Evolutionary conservation across 352 stramenopile species (phyloP).

Genomic region (Globisporangium apiculatum): DNA sequence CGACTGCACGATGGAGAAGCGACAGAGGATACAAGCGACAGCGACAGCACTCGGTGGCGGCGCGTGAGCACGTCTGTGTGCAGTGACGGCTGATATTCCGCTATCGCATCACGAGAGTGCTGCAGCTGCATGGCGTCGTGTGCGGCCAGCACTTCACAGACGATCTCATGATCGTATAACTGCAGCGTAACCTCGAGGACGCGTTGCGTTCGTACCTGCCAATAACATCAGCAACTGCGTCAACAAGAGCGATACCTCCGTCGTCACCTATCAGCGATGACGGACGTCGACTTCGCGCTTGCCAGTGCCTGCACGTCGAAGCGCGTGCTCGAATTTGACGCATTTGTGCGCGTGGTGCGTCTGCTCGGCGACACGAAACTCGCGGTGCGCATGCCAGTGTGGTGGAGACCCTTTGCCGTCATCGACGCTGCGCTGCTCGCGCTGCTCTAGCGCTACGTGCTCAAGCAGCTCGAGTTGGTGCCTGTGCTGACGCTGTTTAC

Average conservation of each 20-base stretch:
- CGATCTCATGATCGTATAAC: slow-evolving; percentile 26
- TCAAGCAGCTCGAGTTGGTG: slow-evolving; percentile 22
- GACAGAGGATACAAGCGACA: slow-evolving; percentile 20
- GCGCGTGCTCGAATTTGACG: slow-evolving; percentile 28
- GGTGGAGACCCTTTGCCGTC: slow-evolving; percentile 41
- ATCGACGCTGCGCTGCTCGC: slow-evolving; percentile 30
- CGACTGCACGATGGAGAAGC: no score
- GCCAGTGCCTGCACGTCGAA: slow-evolving; percentile 47
- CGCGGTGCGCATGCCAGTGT: slow-evolving; percentile 16
- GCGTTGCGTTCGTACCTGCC: slow-evolving; percentile 4
- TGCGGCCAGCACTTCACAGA: slow-evolving; percentile 38
- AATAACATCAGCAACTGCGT: not conserved
- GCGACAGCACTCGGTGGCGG: slow-evolving; percentile 15
- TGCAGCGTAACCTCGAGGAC: slow-evolving; percentile 8
- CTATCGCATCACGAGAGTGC: slow-evolving; percentile 9
- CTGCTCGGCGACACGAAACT: slow-evolving; percentile 29
- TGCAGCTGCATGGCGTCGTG: slow-evolving; percentile 14
- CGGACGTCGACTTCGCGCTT: slow-evolving; percentile 54
- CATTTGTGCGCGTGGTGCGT: slow-evolving; percentile 30
- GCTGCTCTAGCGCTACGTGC: slow-evolving; percentile 36
- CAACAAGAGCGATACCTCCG: not conserved
- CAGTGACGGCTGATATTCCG: slow-evolving; percentile 18
- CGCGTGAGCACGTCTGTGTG: slow-evolving; percentile 23
- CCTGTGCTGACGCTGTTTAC: slow-evolving; percentile 13
- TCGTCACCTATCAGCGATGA: slow-evolving; percentile 25